phyloP scores from a whole-genome alignment of 768 basidiomycete species.

The Galerina marginata region DNA sequence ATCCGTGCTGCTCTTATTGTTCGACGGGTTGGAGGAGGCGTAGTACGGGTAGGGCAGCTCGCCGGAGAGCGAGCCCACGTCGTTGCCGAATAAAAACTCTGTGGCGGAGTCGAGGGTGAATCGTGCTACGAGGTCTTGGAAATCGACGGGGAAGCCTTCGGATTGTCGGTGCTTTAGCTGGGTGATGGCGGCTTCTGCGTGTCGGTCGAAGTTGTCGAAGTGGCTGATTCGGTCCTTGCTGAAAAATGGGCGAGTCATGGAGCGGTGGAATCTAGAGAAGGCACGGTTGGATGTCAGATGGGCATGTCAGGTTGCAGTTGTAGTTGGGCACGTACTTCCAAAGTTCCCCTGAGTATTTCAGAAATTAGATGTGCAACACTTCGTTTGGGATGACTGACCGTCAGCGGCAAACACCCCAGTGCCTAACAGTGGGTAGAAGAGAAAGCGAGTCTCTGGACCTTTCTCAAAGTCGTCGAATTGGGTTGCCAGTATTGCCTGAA shows the following conservation, averaged over 20 bases:
- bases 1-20: neutral
- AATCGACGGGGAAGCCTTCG: conserved; percentile 57
- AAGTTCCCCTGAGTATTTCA: conserved; percentile 43
- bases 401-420: conserved; percentile 18
- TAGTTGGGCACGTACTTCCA: conserved; percentile 57
- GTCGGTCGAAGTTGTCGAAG: conserved; percentile 65
- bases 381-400: neutral
- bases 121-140: conserved; percentile 55
- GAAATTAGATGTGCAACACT: no score
- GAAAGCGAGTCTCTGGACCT: conserved; percentile 13
- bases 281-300: neutral
- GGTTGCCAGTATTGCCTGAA: conserved; percentile 20
- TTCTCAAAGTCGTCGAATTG: conserved; percentile 23
- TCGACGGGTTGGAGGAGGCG: neutral
- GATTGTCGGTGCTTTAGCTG: conserved; percentile 49
- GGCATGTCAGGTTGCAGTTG: neutral
- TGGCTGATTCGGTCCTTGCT: conserved; percentile 60
- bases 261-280: conserved; percentile 57
- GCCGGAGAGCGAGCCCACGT: conserved; percentile 37
- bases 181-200: conserved; percentile 52
- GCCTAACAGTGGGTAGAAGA: conserved; percentile 13
- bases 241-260: conserved; percentile 75
- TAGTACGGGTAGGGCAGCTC: conserved; percentile 20
- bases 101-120: conserved; percentile 70
- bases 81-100: conserved; percentile 59